These are phyloP conservation scores for Debaryomyces robertsiae DNA, from an alignment of 1,139 yeast species.

Conservation along the genomic window DNA sequence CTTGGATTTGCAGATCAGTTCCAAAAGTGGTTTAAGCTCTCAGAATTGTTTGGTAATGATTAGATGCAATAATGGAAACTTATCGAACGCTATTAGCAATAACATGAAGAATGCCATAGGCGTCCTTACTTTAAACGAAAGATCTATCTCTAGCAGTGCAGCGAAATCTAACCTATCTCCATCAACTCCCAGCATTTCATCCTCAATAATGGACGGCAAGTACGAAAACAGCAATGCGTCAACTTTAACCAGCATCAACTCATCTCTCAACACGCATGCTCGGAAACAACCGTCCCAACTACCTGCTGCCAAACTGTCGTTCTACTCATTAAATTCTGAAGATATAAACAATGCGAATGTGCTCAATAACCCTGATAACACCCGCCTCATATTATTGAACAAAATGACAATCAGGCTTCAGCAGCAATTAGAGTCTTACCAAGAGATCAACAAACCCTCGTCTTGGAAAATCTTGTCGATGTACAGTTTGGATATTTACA, in stretches of 20 bases:
- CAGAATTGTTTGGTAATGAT: slow-evolving; percentile 36
- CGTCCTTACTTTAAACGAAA: slow-evolving; percentile 20
- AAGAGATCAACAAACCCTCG: slow-evolving; percentile 36
- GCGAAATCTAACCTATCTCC: slow-evolving; percentile 20
- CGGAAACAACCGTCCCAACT: slow-evolving; percentile 3
- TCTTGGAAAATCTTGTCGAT: slow-evolving; percentile 49
- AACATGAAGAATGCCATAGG: slow-evolving; percentile 35
- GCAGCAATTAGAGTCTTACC: slow-evolving; percentile 36
- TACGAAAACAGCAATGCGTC: slow-evolving; percentile 34
- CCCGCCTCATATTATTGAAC: slow-evolving; percentile 25
- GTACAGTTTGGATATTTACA: slow-evolving; percentile 35
- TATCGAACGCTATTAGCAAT: slow-evolving; percentile 28
- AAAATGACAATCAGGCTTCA: slow-evolving; percentile 44
- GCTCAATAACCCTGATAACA: slow-evolving; percentile 27
- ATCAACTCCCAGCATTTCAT: slow-evolving; percentile 38
- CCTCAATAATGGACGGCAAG: slow-evolving; percentile 38
- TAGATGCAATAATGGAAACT: slow-evolving; percentile 35
- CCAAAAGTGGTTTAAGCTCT: slow-evolving; percentile 34
- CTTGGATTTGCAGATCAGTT: slow-evolving; percentile 41
- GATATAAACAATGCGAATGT: slow-evolving; percentile 24
- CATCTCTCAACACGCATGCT: slow-evolving; percentile 14
- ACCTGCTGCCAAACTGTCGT: slow-evolving; percentile 1
- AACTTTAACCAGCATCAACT: slow-evolving; percentile 38
- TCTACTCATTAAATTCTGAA: slow-evolving; percentile 18
- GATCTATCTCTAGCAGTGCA: slow-evolving; percentile 13